phyloP scores from a whole-genome alignment of 164 flowering plant genomes.

The Hamamelis virginiana region DNA sequence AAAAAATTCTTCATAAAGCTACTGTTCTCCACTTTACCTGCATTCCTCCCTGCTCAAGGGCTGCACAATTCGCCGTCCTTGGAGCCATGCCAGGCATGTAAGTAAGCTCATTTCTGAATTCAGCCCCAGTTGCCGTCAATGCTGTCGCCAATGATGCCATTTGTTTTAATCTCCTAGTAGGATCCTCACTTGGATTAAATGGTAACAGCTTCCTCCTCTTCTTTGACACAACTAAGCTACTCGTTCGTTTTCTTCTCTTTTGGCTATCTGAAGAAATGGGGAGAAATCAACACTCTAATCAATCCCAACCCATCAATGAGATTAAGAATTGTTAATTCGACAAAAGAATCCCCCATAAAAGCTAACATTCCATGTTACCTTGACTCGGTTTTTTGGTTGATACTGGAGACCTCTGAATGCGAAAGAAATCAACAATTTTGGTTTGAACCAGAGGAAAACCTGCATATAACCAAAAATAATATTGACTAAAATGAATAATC shows the following conservation, averaged over 20 bases:
- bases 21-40: conserved; percentile 48
- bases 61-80: conserved; percentile 63
- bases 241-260: conserved; percentile 48
- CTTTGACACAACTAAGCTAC: conserved; percentile 51
- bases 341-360: background rate
- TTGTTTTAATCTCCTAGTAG: conserved; percentile 60
- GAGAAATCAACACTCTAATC: background rate
- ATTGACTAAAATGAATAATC: background rate
- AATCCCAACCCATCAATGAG: background rate
- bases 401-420: conserved; percentile 51
- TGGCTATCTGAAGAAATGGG: conserved; percentile 27
- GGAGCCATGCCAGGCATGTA: conserved; percentile 83
- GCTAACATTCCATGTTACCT: conserved; percentile 34
- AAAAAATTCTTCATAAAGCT: background rate
- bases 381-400: conserved; percentile 20
- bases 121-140: conserved; percentile 53
- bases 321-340: background rate
- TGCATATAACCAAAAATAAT: conserved; percentile 24
- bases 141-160: conserved; percentile 95
- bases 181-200: conserved; percentile 69
- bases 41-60: conserved; percentile 79
- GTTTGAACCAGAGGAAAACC: conserved; percentile 85
- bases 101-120: conserved; percentile 78
- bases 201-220: conserved; percentile 76
- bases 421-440: conserved; percentile 86